phyloP scores from a whole-genome alignment of 139 green algal species.

The Chlamydomonas schloesseri region DNA sequence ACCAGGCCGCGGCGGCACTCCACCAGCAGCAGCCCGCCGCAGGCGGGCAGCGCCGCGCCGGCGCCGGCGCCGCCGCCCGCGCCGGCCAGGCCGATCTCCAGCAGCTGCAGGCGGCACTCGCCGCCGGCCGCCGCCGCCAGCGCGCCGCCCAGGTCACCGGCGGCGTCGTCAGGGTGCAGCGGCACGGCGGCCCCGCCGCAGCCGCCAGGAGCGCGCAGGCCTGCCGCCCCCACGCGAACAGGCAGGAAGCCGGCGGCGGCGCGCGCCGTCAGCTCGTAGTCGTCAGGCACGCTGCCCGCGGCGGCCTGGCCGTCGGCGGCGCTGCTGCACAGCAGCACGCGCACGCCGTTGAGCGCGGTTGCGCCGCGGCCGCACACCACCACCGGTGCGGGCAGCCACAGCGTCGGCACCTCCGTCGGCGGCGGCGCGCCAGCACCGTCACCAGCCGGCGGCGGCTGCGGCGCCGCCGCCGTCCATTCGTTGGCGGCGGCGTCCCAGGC shows the following conservation, averaged over 20 bases:
- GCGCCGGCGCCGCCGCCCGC: background rate
- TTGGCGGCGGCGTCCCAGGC: background rate
- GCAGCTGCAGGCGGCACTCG: background rate
- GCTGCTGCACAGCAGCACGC: background rate
- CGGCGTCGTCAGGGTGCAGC: too few species aligned
- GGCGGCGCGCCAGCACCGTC: background rate
- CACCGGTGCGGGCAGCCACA: conserved; percentile 24
- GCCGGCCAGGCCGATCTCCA: background rate
- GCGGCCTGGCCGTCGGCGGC: background rate
- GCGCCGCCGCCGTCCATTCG: background rate
- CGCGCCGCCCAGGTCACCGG: background rate
- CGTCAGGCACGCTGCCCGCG: background rate
- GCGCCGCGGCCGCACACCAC: background rate
- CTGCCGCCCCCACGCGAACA: background rate
- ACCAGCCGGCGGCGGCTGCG: background rate
- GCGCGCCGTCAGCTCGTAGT: conserved; percentile 16
- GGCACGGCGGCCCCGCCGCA: too few species aligned
- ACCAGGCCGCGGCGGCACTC: conserved; percentile 21
- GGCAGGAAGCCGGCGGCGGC: conserved; percentile 11
- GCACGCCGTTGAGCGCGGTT: background rate
- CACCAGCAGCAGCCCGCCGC: conserved; percentile 22
- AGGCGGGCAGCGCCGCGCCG: background rate
- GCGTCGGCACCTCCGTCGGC: conserved; percentile 7
- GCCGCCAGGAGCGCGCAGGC: background rate
- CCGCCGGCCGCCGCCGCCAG: background rate